Evolutionary conservation across 208 protist genomes (phyloP).

Genomic region (Kentomonas sorsogonicus): DNA sequence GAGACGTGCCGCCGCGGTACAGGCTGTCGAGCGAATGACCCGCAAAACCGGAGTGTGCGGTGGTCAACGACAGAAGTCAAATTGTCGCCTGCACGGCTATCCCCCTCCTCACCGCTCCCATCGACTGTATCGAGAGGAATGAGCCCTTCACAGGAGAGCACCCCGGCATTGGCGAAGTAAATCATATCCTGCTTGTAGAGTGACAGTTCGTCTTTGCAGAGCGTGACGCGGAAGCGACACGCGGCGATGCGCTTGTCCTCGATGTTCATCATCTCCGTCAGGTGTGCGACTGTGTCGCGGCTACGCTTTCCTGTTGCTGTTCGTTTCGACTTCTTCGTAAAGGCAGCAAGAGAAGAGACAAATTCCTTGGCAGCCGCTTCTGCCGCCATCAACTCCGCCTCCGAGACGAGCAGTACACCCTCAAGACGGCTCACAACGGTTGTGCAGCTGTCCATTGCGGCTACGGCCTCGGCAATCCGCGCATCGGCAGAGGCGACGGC

Average conservation of each 20-base stretch:
- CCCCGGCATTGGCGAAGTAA: constrained; percentile 37
- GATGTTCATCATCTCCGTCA: constrained; percentile 29
- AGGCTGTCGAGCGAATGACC: too few relatives aligned
- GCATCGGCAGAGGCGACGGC: too few relatives aligned
- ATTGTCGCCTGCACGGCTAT: too few relatives aligned
- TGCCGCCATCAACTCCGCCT: constrained; percentile 63
- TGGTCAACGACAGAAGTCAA: too few relatives aligned
- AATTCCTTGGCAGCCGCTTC: constrained; percentile 40
- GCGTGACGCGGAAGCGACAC: constrained; percentile 37
- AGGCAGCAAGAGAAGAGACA: too few relatives aligned
- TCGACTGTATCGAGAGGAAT: too few relatives aligned
- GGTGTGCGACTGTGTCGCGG: constrained; percentile 15
- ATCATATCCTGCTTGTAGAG: constrained; percentile 67
- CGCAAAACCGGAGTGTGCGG: too few relatives aligned
- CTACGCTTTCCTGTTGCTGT: background rate
- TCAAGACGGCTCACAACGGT: constrained; percentile 37
- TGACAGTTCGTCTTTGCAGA: constrained; percentile 79
- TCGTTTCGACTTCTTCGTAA: too few relatives aligned
- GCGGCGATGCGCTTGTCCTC: constrained; percentile 29
- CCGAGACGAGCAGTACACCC: constrained; percentile 51
- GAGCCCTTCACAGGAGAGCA: constrained; percentile 48
- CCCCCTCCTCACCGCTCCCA: too few relatives aligned
- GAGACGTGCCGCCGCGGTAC: too few relatives aligned
- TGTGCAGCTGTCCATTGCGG: constrained; percentile 35
- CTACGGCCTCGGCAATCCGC: constrained; percentile 20